A percentile compares a stretch with the other conserved stretches of the same genome.
These are phyloP conservation scores for Cladosporium phlei DNA, from an alignment of 2,329 filamentous ascomycete genomes.

Conservation along the genomic window DNA sequence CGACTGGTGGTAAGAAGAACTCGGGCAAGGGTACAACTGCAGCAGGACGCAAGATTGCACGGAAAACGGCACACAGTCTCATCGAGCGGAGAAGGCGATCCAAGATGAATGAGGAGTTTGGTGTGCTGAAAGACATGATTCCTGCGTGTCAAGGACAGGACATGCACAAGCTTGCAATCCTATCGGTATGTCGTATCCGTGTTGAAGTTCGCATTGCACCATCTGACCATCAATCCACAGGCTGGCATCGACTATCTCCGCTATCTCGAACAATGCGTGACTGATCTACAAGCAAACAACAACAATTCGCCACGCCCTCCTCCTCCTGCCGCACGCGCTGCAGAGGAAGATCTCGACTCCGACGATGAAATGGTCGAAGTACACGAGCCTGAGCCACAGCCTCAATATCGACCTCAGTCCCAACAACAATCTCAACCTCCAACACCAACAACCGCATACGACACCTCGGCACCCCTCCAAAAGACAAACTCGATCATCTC, in stretches of 20 bases:
- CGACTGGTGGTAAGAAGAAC: slow-evolving; percentile 63
- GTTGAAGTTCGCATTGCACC: not conserved
- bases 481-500: slow-evolving; percentile 27
- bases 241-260: slow-evolving; percentile 94
- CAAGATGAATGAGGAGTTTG: slow-evolving; percentile 99
- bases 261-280: slow-evolving; percentile 85
- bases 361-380: slow-evolving; percentile 60
- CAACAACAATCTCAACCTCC: not conserved
- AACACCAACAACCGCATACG: slow-evolving; percentile 31
- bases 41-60: slow-evolving; percentile 86
- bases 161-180: slow-evolving; percentile 95
- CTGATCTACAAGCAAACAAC: slow-evolving; percentile 64
- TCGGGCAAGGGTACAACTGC: slow-evolving; percentile 65
- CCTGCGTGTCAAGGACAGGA: slow-evolving; percentile 88
- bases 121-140: slow-evolving; percentile 87
- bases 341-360: slow-evolving; percentile 43
- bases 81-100: slow-evolving; percentile 85
- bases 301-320: slow-evolving; percentile 23
- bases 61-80: slow-evolving; percentile 92
- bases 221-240: slow-evolving; percentile 41
- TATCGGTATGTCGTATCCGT: slow-evolving; percentile 63
- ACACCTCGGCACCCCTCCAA: slow-evolving; percentile 16
- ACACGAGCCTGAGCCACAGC: not conserved
- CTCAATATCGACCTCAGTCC: not conserved
- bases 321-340: slow-evolving; percentile 21